phyloP scores from a whole-genome alignment of 2,329 filamentous ascomycete genomes.

The Colletotrichum sp. region DNA sequence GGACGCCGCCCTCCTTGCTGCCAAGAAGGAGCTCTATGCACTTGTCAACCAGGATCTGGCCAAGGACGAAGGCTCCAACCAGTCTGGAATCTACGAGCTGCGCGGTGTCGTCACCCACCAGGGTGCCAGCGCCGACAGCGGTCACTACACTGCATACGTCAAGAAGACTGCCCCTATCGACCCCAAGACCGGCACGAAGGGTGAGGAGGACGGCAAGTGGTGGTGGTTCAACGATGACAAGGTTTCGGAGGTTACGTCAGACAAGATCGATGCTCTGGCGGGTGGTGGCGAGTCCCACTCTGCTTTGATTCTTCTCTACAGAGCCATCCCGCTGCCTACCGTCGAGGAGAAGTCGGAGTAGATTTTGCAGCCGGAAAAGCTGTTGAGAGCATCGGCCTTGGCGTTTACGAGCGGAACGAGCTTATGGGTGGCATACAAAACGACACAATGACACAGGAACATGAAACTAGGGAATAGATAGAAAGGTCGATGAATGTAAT shows the following conservation, averaged over 20 bases:
- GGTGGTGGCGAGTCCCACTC: conserved; percentile 91
- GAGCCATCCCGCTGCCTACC: conserved; percentile 71
- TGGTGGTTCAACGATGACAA: conserved; percentile 99
- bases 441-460: conserved; percentile 1
- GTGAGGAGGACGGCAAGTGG: conserved; percentile 91
- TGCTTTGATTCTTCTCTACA: conserved; percentile 81
- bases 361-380: conserved; percentile 6
- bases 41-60: conserved; percentile 78
- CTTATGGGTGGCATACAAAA: conserved; percentile 17
- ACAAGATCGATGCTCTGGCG: conserved; percentile 88
- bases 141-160: conserved; percentile 97
- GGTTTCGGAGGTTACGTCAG: conserved; percentile 87
- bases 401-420: conserved; percentile 20
- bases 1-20: conserved; percentile 72
- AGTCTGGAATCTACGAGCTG: conserved; percentile 94
- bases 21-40: conserved; percentile 86
- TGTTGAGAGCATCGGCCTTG: conserved; percentile 10
- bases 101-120: conserved; percentile 95
- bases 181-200: conserved; percentile 76
- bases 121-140: conserved; percentile 94
- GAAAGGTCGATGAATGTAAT: conserved; percentile 5
- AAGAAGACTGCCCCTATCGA: conserved; percentile 85
- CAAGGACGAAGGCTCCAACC: conserved; percentile 84
- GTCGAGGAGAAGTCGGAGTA: conserved; percentile 50
- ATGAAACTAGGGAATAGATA: conserved; percentile 13